Percentiles rank a stretch among this genome's conserved stretches.
These are phyloP conservation scores for Pythium periplocum DNA, from an alignment of 352 stramenopile genomes.

Conservation along the genomic window DNA sequence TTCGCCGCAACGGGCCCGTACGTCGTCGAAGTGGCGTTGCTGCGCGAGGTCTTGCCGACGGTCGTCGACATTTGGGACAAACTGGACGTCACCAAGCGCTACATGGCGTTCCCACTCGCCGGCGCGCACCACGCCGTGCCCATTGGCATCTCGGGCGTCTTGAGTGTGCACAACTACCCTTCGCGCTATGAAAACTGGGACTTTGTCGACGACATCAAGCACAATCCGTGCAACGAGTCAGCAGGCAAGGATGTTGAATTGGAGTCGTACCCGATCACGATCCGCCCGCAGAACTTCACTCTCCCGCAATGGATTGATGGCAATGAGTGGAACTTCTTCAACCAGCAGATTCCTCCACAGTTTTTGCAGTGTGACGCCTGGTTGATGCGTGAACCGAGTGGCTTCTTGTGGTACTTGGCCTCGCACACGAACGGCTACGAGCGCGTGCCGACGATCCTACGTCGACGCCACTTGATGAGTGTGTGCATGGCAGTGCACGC, in stretches of 20 bases:
- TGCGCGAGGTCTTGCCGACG: conserved; percentile 43
- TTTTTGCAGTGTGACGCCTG: conserved; percentile 73
- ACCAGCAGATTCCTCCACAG: conserved; percentile 44
- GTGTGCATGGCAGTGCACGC: conserved; percentile 59
- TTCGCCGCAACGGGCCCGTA: conserved; percentile 72
- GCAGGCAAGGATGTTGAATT: conserved; percentile 29
- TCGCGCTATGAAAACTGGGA: conserved; percentile 87
- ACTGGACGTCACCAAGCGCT: conserved; percentile 39
- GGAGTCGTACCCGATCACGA: conserved; percentile 69
- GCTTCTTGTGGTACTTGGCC: conserved; percentile 65
- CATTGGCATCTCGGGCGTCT: conserved; percentile 62
- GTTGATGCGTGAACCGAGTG: conserved; percentile 49
- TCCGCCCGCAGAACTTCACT: conserved; percentile 68
- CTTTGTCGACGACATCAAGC: conserved; percentile 74
- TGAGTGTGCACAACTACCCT: conserved; percentile 74
- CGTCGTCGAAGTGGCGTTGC: conserved; percentile 48
- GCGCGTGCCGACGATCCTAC: conserved; percentile 69
- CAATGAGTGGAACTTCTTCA: conserved; percentile 69
- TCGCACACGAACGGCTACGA: conserved; percentile 73
- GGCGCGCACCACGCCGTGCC: conserved; percentile 44
- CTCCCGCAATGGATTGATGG: conserved; percentile 77
- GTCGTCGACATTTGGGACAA: conserved; percentile 47
- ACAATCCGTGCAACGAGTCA: conserved; percentile 63
- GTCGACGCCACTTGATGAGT: conserved; percentile 68
- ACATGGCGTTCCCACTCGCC: conserved; percentile 67